Conservation (phyloP, 371 early-diverging fungal genomes). For the Lichtheimia corymbifera region DNA sequence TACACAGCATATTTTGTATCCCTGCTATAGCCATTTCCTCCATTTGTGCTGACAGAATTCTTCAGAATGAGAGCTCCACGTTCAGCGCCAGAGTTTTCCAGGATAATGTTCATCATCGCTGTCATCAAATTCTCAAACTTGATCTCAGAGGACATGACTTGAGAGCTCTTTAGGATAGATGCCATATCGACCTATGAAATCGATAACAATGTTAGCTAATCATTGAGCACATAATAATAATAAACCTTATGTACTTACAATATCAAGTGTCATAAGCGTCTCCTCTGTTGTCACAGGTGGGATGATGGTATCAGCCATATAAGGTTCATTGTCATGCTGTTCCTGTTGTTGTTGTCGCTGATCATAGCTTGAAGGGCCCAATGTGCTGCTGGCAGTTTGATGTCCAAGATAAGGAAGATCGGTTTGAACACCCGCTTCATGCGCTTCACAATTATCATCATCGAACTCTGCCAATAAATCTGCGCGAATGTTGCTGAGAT, state of each 20-base stretch:
- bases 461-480: slow-evolving; percentile 24
- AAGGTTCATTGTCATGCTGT: too few relatives aligned
- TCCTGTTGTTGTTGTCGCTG: too few relatives aligned
- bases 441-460: slow-evolving; percentile 30
- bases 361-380: too few relatives aligned
- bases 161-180: slow-evolving; percentile 49
- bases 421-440: slow-evolving; percentile 42
- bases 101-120: slow-evolving; percentile 47
- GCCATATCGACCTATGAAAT: slow-evolving; percentile 32
- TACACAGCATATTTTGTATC: slow-evolving; percentile 37
- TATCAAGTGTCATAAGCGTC: slow-evolving; percentile 45
- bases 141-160: slow-evolving; percentile 50
- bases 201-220: background rate
- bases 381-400: slow-evolving; percentile 33
- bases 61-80: slow-evolving; percentile 47
- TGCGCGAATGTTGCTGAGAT: slow-evolving; percentile 26
- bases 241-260: too few relatives aligned
- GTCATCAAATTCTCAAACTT: slow-evolving; percentile 41
- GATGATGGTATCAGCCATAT: slow-evolving; percentile 5
- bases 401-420: slow-evolving; percentile 43
- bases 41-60: too few relatives aligned
- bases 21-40: slow-evolving; percentile 4
- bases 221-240: background rate
- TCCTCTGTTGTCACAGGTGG: slow-evolving; percentile 45
- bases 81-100: slow-evolving; percentile 50